Conservation (phyloP, 257 asterid genomes). For the Nicotiana tomentosiformis region DNA sequence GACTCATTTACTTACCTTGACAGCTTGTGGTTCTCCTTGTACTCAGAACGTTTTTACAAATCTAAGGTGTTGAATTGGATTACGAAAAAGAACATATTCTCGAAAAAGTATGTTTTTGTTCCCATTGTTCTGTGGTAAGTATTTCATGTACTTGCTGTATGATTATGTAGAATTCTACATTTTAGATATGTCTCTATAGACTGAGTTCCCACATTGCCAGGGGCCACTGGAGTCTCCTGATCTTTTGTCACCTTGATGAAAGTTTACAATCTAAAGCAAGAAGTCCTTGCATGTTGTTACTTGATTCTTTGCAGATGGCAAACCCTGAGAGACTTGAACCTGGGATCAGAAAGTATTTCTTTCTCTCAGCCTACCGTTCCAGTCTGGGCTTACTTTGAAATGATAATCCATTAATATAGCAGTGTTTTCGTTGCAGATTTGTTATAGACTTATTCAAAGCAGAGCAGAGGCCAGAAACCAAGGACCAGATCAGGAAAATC, state of each 20-base stretch:
- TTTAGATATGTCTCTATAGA: background rate
- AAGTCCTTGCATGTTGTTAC: constrained; percentile 60
- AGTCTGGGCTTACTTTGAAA: constrained; percentile 1
- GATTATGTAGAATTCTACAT: background rate
- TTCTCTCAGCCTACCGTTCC: background rate
- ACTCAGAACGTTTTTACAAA: constrained; percentile 20
- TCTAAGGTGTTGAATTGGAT: constrained; percentile 51
- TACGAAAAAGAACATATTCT: constrained; percentile 36
- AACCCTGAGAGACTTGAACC: constrained; percentile 51
- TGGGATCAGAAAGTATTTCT: constrained; percentile 48
- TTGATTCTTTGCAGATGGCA: constrained; percentile 52
- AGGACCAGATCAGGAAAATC: constrained; percentile 29
- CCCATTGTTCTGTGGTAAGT: constrained; percentile 71
- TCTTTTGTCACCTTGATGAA: constrained; percentile 66
- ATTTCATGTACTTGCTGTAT: constrained; percentile 7
- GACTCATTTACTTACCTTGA: constrained; percentile 38
- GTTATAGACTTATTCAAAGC: constrained; percentile 40
- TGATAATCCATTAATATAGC: background rate
- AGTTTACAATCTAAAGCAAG: constrained; percentile 21
- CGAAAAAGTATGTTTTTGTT: constrained; percentile 51
- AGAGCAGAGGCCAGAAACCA: constrained; percentile 30
- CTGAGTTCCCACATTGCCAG: constrained; percentile 25
- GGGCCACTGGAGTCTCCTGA: constrained; percentile 81
- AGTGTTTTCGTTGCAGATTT: constrained; percentile 32
- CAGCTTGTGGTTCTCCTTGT: constrained; percentile 54